Conservation (phyloP, 805 yeast genomes). For the Metschnikowia baotianmanensis region DNA sequence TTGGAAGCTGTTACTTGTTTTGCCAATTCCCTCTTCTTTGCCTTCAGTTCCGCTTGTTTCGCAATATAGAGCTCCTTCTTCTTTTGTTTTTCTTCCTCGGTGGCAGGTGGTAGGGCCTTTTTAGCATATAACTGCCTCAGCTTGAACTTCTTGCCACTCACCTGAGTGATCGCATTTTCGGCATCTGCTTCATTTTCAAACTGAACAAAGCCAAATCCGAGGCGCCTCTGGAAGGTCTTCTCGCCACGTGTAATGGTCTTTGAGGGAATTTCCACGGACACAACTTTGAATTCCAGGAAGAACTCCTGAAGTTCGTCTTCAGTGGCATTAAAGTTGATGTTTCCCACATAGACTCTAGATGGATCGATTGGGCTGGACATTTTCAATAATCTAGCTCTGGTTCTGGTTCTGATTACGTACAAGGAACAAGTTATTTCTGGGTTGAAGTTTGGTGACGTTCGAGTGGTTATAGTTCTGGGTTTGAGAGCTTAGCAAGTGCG, state of each 20-base stretch:
- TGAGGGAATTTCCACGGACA: constrained; percentile 51
- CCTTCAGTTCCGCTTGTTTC: constrained; percentile 19
- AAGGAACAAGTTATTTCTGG: no score
- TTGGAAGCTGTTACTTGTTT: constrained; percentile 2
- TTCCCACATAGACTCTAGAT: constrained; percentile 42
- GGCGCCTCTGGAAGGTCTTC: constrained; percentile 41
- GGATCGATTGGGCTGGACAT: constrained; percentile 9
- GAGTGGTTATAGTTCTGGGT: no score
- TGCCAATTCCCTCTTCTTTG: constrained; percentile 18
- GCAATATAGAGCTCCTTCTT: constrained; percentile 35
- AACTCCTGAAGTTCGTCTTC: constrained; percentile 46
- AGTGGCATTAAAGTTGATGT: constrained; percentile 41
- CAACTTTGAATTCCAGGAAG: constrained; percentile 47
- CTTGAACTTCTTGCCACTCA: constrained; percentile 43
- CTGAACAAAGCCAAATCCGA: constrained; percentile 61
- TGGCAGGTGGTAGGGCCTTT: constrained; percentile 52
- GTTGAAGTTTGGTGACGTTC: no score
- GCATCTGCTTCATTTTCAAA: constrained; percentile 45
- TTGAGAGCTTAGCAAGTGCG: no score
- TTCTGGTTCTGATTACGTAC: no score
- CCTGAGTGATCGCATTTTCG: constrained; percentile 42
- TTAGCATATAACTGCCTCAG: constrained; percentile 49
- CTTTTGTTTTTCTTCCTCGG: constrained; percentile 43
- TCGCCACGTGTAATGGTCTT: constrained; percentile 37
- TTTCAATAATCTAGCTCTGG: no score